Conservation (phyloP, 83 land plant species). For the Picea abies region DNA sequence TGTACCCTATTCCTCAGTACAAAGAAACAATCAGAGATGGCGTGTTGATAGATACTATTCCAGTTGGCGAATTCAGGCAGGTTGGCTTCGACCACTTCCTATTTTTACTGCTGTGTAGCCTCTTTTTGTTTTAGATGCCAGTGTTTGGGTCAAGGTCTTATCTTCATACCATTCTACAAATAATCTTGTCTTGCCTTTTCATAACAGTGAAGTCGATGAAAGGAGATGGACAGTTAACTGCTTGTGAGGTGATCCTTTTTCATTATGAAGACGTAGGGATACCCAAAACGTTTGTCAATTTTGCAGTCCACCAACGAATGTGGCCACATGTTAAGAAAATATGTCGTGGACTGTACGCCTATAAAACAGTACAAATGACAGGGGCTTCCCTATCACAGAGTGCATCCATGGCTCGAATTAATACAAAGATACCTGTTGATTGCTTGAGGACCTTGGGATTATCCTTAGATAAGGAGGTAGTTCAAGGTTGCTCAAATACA, state of each 20-base stretch:
- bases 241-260: conserved; percentile 53
- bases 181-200: conserved; percentile 3
- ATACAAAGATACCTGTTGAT: conserved; percentile 33
- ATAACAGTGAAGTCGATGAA: conserved; percentile 43
- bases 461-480: conserved; percentile 1
- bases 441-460: conserved; percentile 7
- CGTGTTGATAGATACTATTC: conserved; percentile 84
- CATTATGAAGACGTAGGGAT: conserved; percentile 61
- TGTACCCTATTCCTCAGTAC: conserved; percentile 52
- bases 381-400: conserved; percentile 26
- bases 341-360: conserved; percentile 39
- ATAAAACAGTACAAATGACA: conserved; percentile 22
- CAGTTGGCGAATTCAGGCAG: conserved; percentile 65
- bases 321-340: conserved; percentile 52
- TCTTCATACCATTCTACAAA: not conserved
- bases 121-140: not conserved
- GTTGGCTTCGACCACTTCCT: conserved; percentile 20
- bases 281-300: conserved; percentile 43
- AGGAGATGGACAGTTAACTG: conserved; percentile 48
- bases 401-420: conserved; percentile 40
- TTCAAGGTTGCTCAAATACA: not conserved
- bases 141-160: not conserved
- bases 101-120: not conserved
- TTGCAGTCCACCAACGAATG: conserved; percentile 53
- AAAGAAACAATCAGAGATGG: conserved; percentile 57